A percentile compares a stretch with the other conserved stretches of the same genome.
Evolutionary conservation across 352 stramenopile genomes (phyloP).

Genomic region (Pythium myriotylum): DNA sequence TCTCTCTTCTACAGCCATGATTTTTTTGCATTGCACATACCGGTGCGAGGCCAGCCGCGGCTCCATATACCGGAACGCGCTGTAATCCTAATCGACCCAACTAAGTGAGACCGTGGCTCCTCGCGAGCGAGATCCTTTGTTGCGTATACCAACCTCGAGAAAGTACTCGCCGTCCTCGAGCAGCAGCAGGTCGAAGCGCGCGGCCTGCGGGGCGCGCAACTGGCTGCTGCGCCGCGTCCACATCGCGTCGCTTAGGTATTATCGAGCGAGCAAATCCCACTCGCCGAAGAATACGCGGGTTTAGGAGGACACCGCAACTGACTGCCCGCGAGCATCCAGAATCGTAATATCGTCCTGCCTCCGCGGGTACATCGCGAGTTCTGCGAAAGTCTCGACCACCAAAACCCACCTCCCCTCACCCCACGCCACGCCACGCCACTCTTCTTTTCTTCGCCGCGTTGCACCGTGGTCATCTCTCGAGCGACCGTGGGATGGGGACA

Average conservation of each 20-base stretch:
- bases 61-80: slow-evolving; percentile 62
- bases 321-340: no score
- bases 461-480: no score
- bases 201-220: slow-evolving; percentile 9
- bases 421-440: no score
- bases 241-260: slow-evolving; percentile 8
- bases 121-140: no score
- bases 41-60: slow-evolving; percentile 29
- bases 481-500: no score
- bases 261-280: not conserved
- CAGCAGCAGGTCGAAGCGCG: slow-evolving; percentile 89
- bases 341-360: no score
- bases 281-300: not conserved
- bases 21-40: slow-evolving; percentile 12
- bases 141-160: no score
- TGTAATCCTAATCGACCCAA: slow-evolving; percentile 53
- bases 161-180: slow-evolving; percentile 93
- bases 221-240: slow-evolving; percentile 28
- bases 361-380: no score
- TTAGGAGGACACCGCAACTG: not conserved
- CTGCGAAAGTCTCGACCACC: no score
- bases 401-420: no score
- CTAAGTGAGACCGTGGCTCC: not conserved
- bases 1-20: no score
- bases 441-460: no score